Base-by-base conservation (phyloP, 116 monocot species). In the Papilionanthe hybrid region DNA sequence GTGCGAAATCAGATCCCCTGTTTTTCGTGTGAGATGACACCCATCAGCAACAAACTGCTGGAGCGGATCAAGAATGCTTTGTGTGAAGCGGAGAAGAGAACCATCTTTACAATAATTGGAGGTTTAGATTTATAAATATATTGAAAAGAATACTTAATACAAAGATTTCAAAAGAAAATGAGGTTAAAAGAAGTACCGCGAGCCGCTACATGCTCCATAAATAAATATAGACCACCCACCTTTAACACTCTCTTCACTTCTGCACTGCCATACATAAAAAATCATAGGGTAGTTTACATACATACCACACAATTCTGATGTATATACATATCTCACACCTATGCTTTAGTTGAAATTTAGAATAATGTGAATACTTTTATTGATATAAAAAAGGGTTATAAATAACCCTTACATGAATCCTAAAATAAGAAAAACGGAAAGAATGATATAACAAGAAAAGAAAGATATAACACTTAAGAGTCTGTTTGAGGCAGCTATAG, bases 231-330 rank as follows among this genome's bases (percentile, higher is more conserved):
- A 45, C 93, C 96, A 58, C 89, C 92, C 17, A 85, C 90, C 77
- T 96, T 96, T 77, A 96, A 77, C 45, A 96, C 93, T 79, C 93
- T 90, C 60, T 83, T 86, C 65, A 92, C 83, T 84, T 96, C 96
- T 96, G 93, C 84, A 93, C 42, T 57, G 65, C 69, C 67, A 42
- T 12, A 67, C 32, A 69, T 37, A 43, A 7, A 44, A 4, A 42
- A 23, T 67, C 25, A 76, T 32, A 37, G 7, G 37, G 37, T 37
- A 37, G 37, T 37, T 37, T 37, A 37, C 37, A 37, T 37, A 37
- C 37, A 37, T 37, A 37, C 37, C 37, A 37, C 37, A 37, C 37
- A 37, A 37, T 37, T 37, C 37, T 37, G 37, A 37, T 37, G 37
- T 37, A 37, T 37, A 3, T 37, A 37, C 37, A 37, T 37, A 4